Evolutionary conservation across 768 basidiomycete genomes (phyloP).

Genomic region (Lyophyllum semitale): DNA sequence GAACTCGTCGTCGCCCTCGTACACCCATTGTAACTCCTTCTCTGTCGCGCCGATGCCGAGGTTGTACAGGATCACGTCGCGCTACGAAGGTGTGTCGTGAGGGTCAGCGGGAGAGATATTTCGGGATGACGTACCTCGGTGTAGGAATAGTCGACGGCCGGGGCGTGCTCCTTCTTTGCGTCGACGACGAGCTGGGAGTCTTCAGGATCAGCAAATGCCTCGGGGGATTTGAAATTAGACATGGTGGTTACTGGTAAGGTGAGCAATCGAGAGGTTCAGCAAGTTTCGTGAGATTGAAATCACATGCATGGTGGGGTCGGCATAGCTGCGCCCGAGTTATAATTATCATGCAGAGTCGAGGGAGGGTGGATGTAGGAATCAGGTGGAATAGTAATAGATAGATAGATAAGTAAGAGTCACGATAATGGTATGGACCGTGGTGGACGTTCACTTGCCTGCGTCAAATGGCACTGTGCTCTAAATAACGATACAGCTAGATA

Average conservation of each 20-base stretch:
- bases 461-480: no score
- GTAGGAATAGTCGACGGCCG: conserved; percentile 68
- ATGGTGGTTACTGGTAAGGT: conserved; percentile 17
- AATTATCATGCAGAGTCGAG: neutral
- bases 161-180: conserved; percentile 66
- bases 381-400: no score
- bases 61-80: conserved; percentile 94
- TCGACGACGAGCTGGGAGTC: conserved; percentile 82
- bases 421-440: no score
- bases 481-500: neutral
- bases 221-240: conserved; percentile 42
- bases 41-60: conserved; percentile 93
- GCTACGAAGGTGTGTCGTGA: conserved; percentile 28
- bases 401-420: no score
- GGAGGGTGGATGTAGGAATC: neutral
- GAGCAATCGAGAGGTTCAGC: neutral
- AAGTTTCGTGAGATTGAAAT: conserved; percentile 8
- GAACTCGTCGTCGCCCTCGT: conserved; percentile 88
- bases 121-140: conserved; percentile 51
- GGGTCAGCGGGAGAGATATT: neutral
- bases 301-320: conserved; percentile 19
- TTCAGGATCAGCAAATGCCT: conserved; percentile 70
- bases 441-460: no score
- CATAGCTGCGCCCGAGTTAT: neutral
- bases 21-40: conserved; percentile 89